Base-by-base conservation (phyloP, 2,329 filamentous ascomycete species). In the Phialophora expanda region DNA sequence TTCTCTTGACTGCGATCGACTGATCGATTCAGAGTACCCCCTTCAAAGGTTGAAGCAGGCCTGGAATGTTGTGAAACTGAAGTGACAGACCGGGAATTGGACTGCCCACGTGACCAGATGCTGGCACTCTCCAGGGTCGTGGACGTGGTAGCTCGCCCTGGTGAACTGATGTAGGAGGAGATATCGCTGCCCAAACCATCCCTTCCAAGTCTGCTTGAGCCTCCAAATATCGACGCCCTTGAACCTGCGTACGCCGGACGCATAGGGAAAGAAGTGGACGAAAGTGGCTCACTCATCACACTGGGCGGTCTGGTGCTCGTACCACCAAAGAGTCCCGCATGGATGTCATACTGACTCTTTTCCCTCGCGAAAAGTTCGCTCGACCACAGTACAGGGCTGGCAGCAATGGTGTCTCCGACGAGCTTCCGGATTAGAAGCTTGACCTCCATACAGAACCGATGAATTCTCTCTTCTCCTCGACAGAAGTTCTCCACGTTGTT, bases 401-500 rank as follows among this genome's bases (percentile, higher is more conserved):
- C 91, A 67, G 90, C 83, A 68, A 96, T 88, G 54, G 88, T 92
- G 66, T 96, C 91, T 30, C 92, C 92, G 32, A 96, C 89, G 7
- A 98, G 83, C 75, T 92, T 93, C 71, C 88, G 90, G 69, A 97
- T 89, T 74, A 92, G 96, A 68, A 87, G 90, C 73, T 94, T 90
- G 30, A 98, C 86, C 76, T 98, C 95, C 70, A 93, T 90, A 75
- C 90, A 95, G 77, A 99, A 95, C 11, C 93, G 88, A 76, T 98
- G 95, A 41, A 99, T 94, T 58, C 95, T 84, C 78, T 99, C 95
- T 76, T 99, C 95, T 5, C 94, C 95, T 71, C 89, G 90, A 78
- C 95, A 99, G 71, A 98, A 94, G 74, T 97, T 97, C 76, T 96
- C 92, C 34, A 98, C 89, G 14, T 88, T 88, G 69, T 89, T 90